These are phyloP conservation scores for Aspergillus cavernicola DNA, from an alignment of 495 filamentous ascomycete genomes.

Conservation along the genomic window DNA sequence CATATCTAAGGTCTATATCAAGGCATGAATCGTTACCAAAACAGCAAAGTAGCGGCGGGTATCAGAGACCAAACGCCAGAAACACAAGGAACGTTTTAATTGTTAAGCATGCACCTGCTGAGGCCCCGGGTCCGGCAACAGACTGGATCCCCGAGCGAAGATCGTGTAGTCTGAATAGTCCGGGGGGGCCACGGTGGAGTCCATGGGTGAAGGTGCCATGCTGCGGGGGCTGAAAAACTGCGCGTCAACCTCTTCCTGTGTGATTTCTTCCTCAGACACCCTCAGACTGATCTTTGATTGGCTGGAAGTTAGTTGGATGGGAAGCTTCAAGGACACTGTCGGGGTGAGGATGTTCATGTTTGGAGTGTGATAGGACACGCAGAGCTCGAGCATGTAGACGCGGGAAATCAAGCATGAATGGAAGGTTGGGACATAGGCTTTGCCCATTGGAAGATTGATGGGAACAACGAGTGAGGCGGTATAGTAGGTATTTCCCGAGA, in stretches of 20 bases:
- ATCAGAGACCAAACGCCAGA: not conserved
- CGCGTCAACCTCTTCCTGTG: conserved; percentile 33
- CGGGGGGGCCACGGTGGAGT: conserved; percentile 8
- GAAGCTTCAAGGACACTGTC: conserved; percentile 61
- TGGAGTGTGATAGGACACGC: conserved; percentile 57
- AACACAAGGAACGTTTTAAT: conserved; percentile 1
- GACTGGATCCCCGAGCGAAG: not conserved
- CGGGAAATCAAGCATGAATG: conserved; percentile 81
- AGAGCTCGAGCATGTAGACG: conserved; percentile 70
- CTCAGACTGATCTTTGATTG: conserved; percentile 8
- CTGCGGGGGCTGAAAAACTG: conserved; percentile 39
- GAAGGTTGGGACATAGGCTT: conserved; percentile 81
- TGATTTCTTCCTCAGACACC: conserved; percentile 22
- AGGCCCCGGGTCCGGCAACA: not conserved
- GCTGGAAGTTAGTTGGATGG: conserved; percentile 64
- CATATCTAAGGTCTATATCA: not conserved
- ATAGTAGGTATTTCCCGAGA: conserved; percentile 51
- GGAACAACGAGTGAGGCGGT: conserved; percentile 69
- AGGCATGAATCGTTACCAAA: not conserved
- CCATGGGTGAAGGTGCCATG: conserved; percentile 16
- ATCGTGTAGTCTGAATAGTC: conserved; percentile 16
- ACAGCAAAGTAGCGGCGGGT: not conserved
- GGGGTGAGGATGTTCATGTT: conserved; percentile 52
- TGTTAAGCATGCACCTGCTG: not conserved
- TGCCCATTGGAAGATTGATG: conserved; percentile 65